phyloP scores from a whole-genome alignment of 2,329 filamentous ascomycete species.

The Rhynchosporium secalis region DNA sequence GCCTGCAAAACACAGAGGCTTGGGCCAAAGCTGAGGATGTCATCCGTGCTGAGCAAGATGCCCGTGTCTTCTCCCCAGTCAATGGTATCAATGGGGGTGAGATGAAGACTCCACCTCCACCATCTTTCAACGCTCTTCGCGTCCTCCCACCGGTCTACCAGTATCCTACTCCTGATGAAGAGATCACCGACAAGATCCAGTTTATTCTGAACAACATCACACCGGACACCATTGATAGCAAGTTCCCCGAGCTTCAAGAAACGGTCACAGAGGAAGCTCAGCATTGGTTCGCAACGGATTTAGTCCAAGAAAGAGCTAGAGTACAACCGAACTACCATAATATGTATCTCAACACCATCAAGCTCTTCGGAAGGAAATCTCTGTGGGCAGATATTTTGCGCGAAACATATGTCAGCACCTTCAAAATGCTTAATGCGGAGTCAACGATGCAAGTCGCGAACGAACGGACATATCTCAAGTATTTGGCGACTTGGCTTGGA shows the following conservation, averaged over 20 bases:
- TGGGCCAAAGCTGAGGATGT: constrained; percentile 81
- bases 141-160: constrained; percentile 67
- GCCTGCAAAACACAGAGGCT: constrained; percentile 80
- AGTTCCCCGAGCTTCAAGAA: constrained; percentile 78
- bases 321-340: constrained; percentile 96
- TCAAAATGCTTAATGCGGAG: constrained; percentile 87
- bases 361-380: constrained; percentile 73
- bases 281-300: constrained; percentile 93
- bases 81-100: constrained; percentile 14
- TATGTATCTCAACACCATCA: constrained; percentile 87
- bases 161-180: constrained; percentile 81
- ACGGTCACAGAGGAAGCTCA: constrained; percentile 79
- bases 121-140: constrained; percentile 76
- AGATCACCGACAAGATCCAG: constrained; percentile 87
- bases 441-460: constrained; percentile 78
- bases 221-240: constrained; percentile 79
- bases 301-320: constrained; percentile 95
- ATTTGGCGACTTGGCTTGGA: constrained; percentile 90
- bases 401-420: constrained; percentile 86
- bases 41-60: constrained; percentile 60
- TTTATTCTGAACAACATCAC: constrained; percentile 98
- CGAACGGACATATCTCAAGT: constrained; percentile 87
- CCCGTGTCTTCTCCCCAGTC: constrained; percentile 5
- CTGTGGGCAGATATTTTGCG: constrained; percentile 89
- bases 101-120: constrained; percentile 49